These are phyloP conservation scores for Periconia macrospinosa DNA, from an alignment of 2,329 filamentous ascomycete species.

Conservation along the genomic window DNA sequence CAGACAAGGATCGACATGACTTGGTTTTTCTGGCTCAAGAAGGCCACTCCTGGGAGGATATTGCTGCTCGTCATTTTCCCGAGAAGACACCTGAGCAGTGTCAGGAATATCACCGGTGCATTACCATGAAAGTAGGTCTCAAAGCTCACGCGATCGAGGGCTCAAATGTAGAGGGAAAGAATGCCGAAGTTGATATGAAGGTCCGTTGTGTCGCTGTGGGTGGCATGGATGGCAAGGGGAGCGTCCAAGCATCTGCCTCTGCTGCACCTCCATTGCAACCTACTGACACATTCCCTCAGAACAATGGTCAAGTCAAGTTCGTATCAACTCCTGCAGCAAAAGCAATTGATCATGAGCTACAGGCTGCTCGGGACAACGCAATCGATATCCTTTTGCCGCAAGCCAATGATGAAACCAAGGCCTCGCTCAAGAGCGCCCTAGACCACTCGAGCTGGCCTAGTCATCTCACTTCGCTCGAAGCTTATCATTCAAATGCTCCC, in stretches of 20 bases:
- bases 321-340: too few relatives aligned
- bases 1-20: neutral
- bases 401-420: neutral
- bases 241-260: too few relatives aligned
- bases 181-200: too few relatives aligned
- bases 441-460: neutral
- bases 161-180: too few relatives aligned
- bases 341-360: neutral
- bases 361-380: neutral
- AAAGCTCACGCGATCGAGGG: neutral
- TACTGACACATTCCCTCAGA: too few relatives aligned
- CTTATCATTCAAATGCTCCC: neutral
- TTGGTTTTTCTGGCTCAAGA: neutral
- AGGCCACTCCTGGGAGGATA: neutral
- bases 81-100: neutral
- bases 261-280: too few relatives aligned
- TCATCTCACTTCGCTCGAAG: neutral
- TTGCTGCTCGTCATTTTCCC: neutral
- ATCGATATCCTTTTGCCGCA: neutral
- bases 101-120: neutral
- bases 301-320: too few relatives aligned
- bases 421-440: neutral
- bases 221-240: too few relatives aligned
- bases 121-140: neutral
- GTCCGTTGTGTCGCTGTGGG: too few relatives aligned